Evolutionary conservation across 257 asterid genomes (phyloP).

Genomic region (Solanum commersonii): DNA sequence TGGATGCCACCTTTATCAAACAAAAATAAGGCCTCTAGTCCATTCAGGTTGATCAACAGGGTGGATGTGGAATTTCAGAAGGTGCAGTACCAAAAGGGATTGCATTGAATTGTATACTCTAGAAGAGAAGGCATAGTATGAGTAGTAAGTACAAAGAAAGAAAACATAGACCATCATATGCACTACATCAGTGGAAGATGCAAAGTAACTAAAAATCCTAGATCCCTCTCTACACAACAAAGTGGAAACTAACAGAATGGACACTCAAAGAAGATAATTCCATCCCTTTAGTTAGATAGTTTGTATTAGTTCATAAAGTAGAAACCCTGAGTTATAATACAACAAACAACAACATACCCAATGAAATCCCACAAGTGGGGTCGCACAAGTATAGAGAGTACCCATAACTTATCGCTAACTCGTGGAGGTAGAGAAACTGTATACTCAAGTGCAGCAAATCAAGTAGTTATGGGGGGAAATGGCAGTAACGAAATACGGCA

Average conservation of each 20-base stretch:
- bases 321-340: not conserved
- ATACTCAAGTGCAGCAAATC: not conserved
- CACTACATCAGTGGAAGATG: not conserved
- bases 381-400: not conserved
- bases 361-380: not conserved
- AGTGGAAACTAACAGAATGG: not conserved
- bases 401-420: not conserved
- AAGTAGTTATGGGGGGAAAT: not conserved
- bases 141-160: not conserved
- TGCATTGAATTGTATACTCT: not conserved
- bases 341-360: not conserved
- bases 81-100: not conserved
- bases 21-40: not conserved
- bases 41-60: not conserved
- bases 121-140: not conserved
- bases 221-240: not conserved
- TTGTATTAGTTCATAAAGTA: not conserved
- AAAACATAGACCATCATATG: not conserved
- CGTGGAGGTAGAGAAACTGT: not conserved
- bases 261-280: not conserved
- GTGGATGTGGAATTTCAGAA: not conserved
- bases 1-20: not conserved
- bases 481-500: not conserved
- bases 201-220: not conserved
- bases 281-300: not conserved